phyloP scores from a whole-genome alignment of 1,284 basidiomycete genomes.

The Microbotryum silenes-acaulis region DNA sequence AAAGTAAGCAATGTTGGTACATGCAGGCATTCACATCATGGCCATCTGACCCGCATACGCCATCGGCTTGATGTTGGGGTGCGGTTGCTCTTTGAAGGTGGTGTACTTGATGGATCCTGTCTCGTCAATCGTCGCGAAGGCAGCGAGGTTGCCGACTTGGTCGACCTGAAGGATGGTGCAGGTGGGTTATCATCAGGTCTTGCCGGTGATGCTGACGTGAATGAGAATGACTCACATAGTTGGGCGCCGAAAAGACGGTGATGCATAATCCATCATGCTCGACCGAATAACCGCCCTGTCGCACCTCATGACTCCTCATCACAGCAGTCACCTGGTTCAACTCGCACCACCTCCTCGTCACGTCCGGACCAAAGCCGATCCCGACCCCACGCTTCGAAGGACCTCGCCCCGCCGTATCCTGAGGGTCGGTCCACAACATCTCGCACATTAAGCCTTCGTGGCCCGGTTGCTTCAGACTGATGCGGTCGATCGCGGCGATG shows the following conservation, averaged over 20 bases:
- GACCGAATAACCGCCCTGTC: conserved; percentile 75
- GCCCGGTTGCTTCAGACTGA: conserved; percentile 76
- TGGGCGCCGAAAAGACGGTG: conserved; percentile 52
- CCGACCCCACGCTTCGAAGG: conserved; percentile 97
- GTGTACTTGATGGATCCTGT: conserved; percentile 34
- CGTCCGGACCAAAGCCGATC: conserved; percentile 87
- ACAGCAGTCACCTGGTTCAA: conserved; percentile 50
- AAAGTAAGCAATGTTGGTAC: too few relatives aligned
- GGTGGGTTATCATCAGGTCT: background rate
- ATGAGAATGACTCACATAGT: conserved; percentile 25
- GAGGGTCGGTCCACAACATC: conserved; percentile 87
- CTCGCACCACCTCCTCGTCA: conserved; percentile 36
- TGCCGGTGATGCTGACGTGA: background rate
- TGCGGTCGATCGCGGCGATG: conserved; percentile 75
- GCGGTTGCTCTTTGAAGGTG: conserved; percentile 35
- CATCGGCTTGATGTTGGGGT: conserved; percentile 34
- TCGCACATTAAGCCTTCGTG: conserved; percentile 82
- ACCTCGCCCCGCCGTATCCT: conserved; percentile 78
- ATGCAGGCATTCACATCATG: background rate
- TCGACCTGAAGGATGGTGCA: conserved; percentile 29
- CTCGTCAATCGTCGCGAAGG: conserved; percentile 35
- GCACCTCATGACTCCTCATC: conserved; percentile 93
- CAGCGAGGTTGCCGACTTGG: conserved; percentile 38
- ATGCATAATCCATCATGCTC: conserved; percentile 85
- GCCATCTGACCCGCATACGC: conserved; percentile 31